Percentiles rank a stretch among this genome's conserved stretches.
Evolutionary conservation across 2,329 filamentous ascomycete species (phyloP).

Genomic region (Sporothrix sp.): DNA sequence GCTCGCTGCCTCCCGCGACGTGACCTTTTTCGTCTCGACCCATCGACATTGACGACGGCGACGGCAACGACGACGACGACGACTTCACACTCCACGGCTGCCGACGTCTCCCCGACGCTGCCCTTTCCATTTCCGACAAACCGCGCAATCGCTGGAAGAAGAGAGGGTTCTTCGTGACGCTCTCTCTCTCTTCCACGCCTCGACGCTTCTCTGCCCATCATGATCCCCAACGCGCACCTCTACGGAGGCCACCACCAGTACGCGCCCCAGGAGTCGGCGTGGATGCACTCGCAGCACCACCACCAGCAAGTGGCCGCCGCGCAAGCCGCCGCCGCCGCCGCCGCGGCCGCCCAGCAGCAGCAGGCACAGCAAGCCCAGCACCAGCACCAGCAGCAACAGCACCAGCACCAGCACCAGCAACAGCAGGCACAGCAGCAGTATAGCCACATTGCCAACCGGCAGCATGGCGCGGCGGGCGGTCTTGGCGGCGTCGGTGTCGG

Average conservation of each 20-base stretch:
- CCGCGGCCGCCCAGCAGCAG: constrained; percentile 23
- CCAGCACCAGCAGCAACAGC: constrained; percentile 50
- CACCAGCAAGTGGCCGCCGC: constrained; percentile 55
- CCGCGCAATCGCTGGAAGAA: neutral
- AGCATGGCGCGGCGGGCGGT: constrained; percentile 24
- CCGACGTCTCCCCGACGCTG: too few relatives aligned
- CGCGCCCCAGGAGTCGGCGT: constrained; percentile 53
- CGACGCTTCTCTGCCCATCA: constrained; percentile 21
- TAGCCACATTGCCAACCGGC: constrained; percentile 51
- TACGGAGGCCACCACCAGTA: constrained; percentile 61
- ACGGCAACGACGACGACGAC: too few relatives aligned
- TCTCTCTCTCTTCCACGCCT: neutral
- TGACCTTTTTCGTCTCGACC: too few relatives aligned
- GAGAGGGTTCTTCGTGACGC: neutral
- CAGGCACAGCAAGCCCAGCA: constrained; percentile 50
- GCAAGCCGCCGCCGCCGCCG: constrained; percentile 10
- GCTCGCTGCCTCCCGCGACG: too few relatives aligned
- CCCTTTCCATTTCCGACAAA: too few relatives aligned
- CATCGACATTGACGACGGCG: too few relatives aligned
- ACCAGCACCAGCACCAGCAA: constrained; percentile 50
- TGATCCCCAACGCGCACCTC: constrained; percentile 55
- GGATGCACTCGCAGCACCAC: constrained; percentile 62
- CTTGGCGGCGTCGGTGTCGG: constrained; percentile 33
- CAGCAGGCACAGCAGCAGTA: constrained; percentile 52
- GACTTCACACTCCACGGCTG: too few relatives aligned